Evolutionary conservation across 2,329 filamentous ascomycete genomes (phyloP).

Genomic region (Fusarium sororula): DNA sequence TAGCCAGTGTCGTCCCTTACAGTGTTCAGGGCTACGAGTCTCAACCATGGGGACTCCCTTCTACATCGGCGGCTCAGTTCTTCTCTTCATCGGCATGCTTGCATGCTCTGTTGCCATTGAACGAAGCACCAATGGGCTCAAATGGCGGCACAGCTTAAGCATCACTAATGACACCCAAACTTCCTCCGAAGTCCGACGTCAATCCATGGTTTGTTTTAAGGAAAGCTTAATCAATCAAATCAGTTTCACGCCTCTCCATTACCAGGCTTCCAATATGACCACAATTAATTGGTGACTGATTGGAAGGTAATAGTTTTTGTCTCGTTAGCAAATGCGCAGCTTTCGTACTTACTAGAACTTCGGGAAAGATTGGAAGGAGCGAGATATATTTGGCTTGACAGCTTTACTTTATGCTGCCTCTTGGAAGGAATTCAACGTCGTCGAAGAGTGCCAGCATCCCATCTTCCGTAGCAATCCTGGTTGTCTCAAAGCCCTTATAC

Average conservation of each 20-base stretch:
- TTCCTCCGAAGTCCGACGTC: no score
- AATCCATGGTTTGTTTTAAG: background rate
- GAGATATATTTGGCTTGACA: background rate
- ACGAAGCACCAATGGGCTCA: background rate
- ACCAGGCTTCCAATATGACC: background rate
- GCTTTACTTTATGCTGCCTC: background rate
- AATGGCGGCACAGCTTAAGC: background rate
- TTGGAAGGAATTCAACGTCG: rapidly evolving
- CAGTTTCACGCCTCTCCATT: background rate
- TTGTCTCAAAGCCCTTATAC: background rate
- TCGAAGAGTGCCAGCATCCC: background rate
- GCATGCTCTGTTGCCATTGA: background rate
- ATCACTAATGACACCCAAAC: no score
- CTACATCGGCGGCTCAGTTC: background rate
- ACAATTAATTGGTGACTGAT: no score
- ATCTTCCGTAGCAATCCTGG: no score
- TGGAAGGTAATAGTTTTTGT: no score
- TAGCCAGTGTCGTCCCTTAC: background rate
- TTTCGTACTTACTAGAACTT: background rate
- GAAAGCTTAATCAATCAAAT: no score
- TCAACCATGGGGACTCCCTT: background rate
- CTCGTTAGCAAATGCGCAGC: no score
- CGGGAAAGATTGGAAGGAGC: background rate
- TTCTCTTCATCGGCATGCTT: background rate
- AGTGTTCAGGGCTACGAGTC: rapidly evolving